Conservation (phyloP, 805 yeast species). For the Wickerhamiella hasegawae region DNA sequence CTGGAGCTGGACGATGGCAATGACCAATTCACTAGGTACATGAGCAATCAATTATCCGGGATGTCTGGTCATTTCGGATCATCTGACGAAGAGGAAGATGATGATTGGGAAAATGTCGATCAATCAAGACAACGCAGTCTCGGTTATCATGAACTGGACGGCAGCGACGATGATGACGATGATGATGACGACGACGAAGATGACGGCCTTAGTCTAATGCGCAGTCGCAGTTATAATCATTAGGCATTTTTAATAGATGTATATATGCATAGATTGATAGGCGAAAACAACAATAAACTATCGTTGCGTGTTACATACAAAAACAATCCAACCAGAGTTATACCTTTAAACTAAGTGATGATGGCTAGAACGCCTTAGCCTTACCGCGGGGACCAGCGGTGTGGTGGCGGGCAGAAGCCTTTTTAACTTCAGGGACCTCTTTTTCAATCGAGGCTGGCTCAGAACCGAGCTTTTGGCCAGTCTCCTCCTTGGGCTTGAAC, state of each 20-base stretch:
- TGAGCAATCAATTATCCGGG: slow-evolving; percentile 57
- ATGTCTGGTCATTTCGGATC: slow-evolving; percentile 32
- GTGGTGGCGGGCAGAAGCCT: slow-evolving; percentile 13
- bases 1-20: slow-evolving; percentile 16
- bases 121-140: slow-evolving; percentile 3
- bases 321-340: too few species aligned
- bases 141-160: slow-evolving; percentile 5
- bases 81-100: slow-evolving; percentile 43
- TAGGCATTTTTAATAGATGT: too few species aligned
- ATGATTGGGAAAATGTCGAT: slow-evolving; percentile 15
- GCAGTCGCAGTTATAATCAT: slow-evolving; percentile 24
- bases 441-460: too few species aligned
- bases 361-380: slow-evolving; percentile 12
- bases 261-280: too few species aligned
- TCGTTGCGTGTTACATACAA: too few species aligned
- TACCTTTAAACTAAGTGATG: too few species aligned
- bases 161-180: slow-evolving; percentile 20
- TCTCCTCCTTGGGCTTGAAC: too few species aligned
- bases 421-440: slow-evolving; percentile 6
- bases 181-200: slow-evolving; percentile 20
- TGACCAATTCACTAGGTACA: slow-evolving; percentile 53
- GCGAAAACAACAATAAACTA: too few species aligned
- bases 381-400: slow-evolving; percentile 14
- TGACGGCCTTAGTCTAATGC: slow-evolving; percentile 17
- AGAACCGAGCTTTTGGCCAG: too few species aligned